Evolutionary conservation across 164 flowering plant genomes (phyloP), one percentile per base, ranked within the genome.

Genomic region (Vitis rupestris): DNA sequence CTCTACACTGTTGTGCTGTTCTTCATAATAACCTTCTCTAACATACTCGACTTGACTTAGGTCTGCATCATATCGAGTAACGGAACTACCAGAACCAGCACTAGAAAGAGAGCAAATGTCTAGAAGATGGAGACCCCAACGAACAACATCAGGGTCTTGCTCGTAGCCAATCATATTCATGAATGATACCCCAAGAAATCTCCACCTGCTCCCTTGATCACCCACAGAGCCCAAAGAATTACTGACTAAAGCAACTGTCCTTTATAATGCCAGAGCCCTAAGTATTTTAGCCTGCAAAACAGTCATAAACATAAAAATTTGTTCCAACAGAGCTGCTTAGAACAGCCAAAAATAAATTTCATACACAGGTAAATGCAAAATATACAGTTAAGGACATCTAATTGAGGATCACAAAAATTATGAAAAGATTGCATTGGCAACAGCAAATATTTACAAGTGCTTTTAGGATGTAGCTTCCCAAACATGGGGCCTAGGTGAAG

Each of bases 91-190:
- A 8, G 74, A 68, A 56, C 73, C 71, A 27, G 56, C 15, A 70
- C 66, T 68, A 1, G 79, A 11, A 65, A 70, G n/a, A 30, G 77
- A 50, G 66, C 79, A 79, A 68, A 53, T 70, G 55, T 78, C 76
- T 9, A 83, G 59, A 7, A 73, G 80, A 54, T 83, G 81, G 48
- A 79, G 83, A 13, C 81, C 80, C 84, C 86, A 81, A 7, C 82
- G 74, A 49, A 58, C 63, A 67, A 80, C 77, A 68, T 78, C 84
- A 13, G 27, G 27, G 27, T 23, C 27, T 23, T 23, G 27, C 2
- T 23, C 27, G 27, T 17, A 57, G 13, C 15, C 50, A 29, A 58
- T 57, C 74, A 71, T 71, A 27, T 55, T 15, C 44, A 17, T 48
- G 23, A 11, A 61, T 13, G 4, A 31, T 61, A 12, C 14, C 57